phyloP scores from a whole-genome alignment of 2,329 filamentous ascomycete species.

The Trichoderma harzianum region DNA sequence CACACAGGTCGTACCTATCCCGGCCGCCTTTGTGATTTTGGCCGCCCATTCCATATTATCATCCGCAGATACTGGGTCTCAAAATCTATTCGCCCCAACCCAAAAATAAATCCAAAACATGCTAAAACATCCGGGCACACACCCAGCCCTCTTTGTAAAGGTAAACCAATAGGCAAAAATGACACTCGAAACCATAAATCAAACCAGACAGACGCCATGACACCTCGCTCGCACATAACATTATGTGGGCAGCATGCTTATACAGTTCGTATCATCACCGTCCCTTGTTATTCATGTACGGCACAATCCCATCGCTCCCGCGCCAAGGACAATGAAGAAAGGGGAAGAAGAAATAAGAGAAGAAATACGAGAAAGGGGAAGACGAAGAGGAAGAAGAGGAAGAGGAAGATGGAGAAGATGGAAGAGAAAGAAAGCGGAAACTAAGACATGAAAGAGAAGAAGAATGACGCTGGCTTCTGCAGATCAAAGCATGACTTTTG shows the following conservation, averaged over 20 bases:
- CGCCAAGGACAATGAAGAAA: not conserved
- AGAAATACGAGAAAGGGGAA: too few species aligned
- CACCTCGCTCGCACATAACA: not conserved
- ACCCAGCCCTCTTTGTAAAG: not conserved
- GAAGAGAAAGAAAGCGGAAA: not conserved
- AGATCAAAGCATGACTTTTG: not conserved
- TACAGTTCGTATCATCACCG: not conserved
- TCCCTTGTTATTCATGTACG: not conserved
- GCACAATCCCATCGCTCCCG: not conserved
- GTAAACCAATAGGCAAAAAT: not conserved
- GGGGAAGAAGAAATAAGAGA: not conserved
- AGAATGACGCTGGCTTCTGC: not conserved
- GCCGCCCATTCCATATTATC: not conserved
- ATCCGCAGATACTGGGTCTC: not conserved
- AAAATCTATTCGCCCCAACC: not conserved
- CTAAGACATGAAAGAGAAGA: not conserved
- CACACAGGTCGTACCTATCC: not conserved
- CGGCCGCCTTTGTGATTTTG: not conserved
- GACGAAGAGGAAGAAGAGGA: not conserved
- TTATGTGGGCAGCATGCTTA: not conserved
- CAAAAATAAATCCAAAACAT: not conserved
- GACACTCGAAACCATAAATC: not conserved
- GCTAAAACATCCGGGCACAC: not conserved
- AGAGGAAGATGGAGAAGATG: not conserved
- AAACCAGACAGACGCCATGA: conserved; percentile 1